Evolutionary conservation across 768 basidiomycete species (phyloP), one percentile per base, ranked within the genome.

Genomic region (Tulasnella sp.): DNA sequence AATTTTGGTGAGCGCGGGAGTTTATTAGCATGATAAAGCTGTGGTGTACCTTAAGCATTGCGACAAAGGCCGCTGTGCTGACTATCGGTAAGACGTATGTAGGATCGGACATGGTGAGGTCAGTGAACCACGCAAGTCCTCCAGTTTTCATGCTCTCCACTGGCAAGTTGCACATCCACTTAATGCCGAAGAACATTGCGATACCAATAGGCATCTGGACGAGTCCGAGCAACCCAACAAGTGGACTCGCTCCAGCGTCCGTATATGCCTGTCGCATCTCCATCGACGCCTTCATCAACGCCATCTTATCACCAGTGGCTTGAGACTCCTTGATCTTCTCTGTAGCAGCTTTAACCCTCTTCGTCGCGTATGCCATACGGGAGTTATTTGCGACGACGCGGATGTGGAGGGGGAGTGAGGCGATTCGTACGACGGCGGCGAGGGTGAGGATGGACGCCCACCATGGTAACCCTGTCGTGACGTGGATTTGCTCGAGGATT

Each of bases 141-240:
- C 88, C 91, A 62, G 82, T 74, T 64, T 79, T 77, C 66, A 97
- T 69, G 73, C 91, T 90, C 55, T 77, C 76, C 19, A 96, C 70
- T 0, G 89, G 88, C 47, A 84, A 69, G 51, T 76, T 74, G 65
- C 84, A 83, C 75, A 98, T 78, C 49, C 73, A 74, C 71, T 81
- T 82, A 58, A 95, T 69, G 17, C 80, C 89, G 64, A 91, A 84
- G 78, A 98, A 98, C 73, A 89, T 72, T 13, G 84, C 83, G 30
- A 96, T 72, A 48, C 86, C 84, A 44, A 91, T 75, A 1, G 88
- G 82, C 21, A 91, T 68, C 70, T 95, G 92, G 0, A 85, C 65
- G 56, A 92, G 60, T 56, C 76, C 73, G 15, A 81, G 52, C n/a
- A 85, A 63, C 63, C 82, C 73, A 42, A 76, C 74, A 13, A 73